A percentile compares a stretch with the other conserved stretches of the same genome.
These are phyloP conservation scores for Parasitella parasitica DNA, from an alignment of 371 early-diverging fungal species.

Conservation along the genomic window DNA sequence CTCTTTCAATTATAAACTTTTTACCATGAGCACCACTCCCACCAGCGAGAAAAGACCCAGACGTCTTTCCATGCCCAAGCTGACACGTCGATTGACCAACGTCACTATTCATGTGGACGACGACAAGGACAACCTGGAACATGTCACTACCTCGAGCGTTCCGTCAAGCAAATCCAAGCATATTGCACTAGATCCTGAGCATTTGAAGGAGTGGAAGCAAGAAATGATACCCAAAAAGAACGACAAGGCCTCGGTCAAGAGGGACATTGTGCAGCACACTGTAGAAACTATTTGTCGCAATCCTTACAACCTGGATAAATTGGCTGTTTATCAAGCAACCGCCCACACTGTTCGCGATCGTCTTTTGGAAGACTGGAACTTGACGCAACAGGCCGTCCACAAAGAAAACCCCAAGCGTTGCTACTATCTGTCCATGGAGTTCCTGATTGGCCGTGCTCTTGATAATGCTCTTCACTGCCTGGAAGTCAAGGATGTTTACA, in stretches of 20 bases:
- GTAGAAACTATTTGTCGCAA: constrained; percentile 80
- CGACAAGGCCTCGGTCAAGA: constrained; percentile 13
- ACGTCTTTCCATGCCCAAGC: constrained; percentile 35
- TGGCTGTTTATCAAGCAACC: constrained; percentile 83
- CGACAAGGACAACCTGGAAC: constrained; percentile 17
- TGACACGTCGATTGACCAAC: constrained; percentile 32
- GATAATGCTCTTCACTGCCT: constrained; percentile 90
- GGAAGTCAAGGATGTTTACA: constrained; percentile 71
- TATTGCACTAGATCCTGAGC: constrained; percentile 2
- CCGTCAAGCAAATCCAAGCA: constrained; percentile 24
- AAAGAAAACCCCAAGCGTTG: constrained; percentile 80
- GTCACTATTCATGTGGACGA: constrained; percentile 27
- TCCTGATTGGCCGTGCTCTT: constrained; percentile 88
- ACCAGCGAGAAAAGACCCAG: constrained; percentile 21
- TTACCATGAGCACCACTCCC: constrained; percentile 17
- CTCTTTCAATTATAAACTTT: neutral
- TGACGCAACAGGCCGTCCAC: constrained; percentile 66
- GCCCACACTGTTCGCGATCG: constrained; percentile 87
- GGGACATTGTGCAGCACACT: constrained; percentile 71
- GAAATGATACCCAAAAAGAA: constrained; percentile 11
- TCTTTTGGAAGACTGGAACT: constrained; percentile 86
- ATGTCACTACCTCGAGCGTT: constrained; percentile 20
- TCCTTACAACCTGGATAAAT: constrained; percentile 78
- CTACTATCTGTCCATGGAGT: constrained; percentile 93
- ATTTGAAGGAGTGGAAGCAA: constrained; percentile 15